These are phyloP conservation scores for Wickerhamiella allomyrinae DNA, from an alignment of 805 yeast genomes.

Conservation along the genomic window DNA sequence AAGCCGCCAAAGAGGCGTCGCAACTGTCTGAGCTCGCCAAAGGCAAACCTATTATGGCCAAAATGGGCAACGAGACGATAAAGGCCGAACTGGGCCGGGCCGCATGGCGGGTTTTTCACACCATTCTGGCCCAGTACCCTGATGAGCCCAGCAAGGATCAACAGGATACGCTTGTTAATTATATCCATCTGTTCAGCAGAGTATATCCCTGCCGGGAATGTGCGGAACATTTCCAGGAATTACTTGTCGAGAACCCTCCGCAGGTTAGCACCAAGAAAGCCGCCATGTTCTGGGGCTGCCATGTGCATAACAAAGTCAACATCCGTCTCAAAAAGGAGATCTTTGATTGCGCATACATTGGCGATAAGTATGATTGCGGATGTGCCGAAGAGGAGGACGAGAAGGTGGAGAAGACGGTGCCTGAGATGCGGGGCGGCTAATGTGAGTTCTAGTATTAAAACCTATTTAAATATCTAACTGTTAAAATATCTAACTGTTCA, in stretches of 20 bases:
- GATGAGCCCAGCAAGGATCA: conserved; percentile 58
- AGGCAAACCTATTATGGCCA: conserved; percentile 69
- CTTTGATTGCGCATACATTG: conserved; percentile 73
- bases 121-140: conserved; percentile 84
- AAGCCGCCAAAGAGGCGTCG: neutral
- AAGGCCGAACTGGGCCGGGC: conserved; percentile 81
- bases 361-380: conserved; percentile 93
- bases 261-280: conserved; percentile 60
- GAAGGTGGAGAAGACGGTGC: conserved; percentile 13
- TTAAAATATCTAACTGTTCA: too few species aligned
- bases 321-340: conserved; percentile 47
- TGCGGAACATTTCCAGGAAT: conserved; percentile 72
- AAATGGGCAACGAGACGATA: conserved; percentile 75
- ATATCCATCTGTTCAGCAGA: conserved; percentile 64
- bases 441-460: neutral
- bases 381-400: conserved; percentile 64
- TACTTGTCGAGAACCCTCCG: conserved; percentile 65
- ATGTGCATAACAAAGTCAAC: conserved; percentile 78
- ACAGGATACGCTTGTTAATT: conserved; percentile 44
- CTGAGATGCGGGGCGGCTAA: neutral
- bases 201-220: conserved; percentile 97
- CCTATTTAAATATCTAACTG: neutral
- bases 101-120: conserved; percentile 85
- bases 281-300: conserved; percentile 96
- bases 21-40: conserved; percentile 6